Base-by-base conservation (phyloP, 805 yeast species). In the Saccharomycopsis capsularis region DNA sequence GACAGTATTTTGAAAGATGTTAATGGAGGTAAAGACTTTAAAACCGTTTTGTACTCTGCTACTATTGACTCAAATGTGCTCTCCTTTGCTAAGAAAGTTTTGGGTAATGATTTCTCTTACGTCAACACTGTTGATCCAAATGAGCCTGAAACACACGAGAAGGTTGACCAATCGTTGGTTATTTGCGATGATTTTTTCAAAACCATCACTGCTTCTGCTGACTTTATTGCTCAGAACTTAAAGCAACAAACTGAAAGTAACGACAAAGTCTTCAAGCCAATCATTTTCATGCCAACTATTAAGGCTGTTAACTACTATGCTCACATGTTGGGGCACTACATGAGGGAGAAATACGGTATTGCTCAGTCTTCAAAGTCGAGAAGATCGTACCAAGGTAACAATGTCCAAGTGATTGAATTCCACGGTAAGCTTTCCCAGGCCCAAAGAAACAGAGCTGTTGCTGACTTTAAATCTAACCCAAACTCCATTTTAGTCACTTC, bases 11-110 rank as follows among this genome's bases (percentile, higher is more conserved):
- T 86, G 54, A 73, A 68, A 42, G 60, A 59, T 3, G 60, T 69
- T 16, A 47, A 52, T 3, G 53, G 55, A 7, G 47, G 41, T 47
- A 47, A 51, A 38, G 43, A 54, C 30, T 71, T 80, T 56, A 85
- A 83, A 58, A 79, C 89, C 24, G 69, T 87, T 57, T 70, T 90
- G 58, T 90, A 86, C 62, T 85, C 95, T 57, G 98, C 98, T 19
- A 90, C 98, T 24, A 77, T 88, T 56, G 88, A 83, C 60, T 69
- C 75, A 30, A 73, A 74, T 39, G 93, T 89, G 38, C 73, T 76
- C 48, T 59, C 65, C 6, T 77, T 90, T 64, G 93, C 96, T 18
- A 68, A 69, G 48, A 62, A 66, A 23, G 72, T 79, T 52, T 71
- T 81, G 63, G 81, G 81, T 44, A 61, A 61, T 27, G 68, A 74